A percentile compares a stretch with the other conserved stretches of the same genome.
These are phyloP conservation scores for Dactylella cylindrospora DNA, from an alignment of 2,329 filamentous ascomycete genomes.

Conservation along the genomic window DNA sequence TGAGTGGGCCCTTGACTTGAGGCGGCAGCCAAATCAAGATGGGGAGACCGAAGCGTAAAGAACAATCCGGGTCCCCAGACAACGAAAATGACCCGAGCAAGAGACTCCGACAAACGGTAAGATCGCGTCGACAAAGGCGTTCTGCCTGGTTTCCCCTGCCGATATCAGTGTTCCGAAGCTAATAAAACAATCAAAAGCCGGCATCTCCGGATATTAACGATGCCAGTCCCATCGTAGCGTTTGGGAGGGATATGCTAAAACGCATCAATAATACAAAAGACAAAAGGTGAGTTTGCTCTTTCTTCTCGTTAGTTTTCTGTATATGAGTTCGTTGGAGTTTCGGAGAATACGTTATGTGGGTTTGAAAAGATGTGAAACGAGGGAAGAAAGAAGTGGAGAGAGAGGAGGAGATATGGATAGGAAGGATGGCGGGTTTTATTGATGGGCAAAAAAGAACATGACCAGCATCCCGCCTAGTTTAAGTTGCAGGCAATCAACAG, in stretches of 20 bases:
- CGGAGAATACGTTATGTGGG: neutral
- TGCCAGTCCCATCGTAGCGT: constrained; percentile 22
- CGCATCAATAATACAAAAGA: constrained; percentile 32
- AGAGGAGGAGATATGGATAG: constrained; percentile 2
- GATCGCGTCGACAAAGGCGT: no score
- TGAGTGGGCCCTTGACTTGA: constrained; percentile 3
- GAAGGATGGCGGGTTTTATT: constrained; percentile 7
- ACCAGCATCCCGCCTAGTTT: no score
- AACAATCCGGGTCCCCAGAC: constrained; percentile 35
- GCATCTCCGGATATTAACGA: constrained; percentile 29
- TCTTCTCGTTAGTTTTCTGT: neutral
- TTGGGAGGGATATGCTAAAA: constrained; percentile 11
- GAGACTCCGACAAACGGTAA: constrained; percentile 33
- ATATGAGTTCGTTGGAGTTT: neutral
- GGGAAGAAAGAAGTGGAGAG: neutral
- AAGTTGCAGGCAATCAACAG: no score
- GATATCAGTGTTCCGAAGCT: no score
- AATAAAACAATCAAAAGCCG: constrained; percentile 25
- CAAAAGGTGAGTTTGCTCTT: constrained; percentile 21
- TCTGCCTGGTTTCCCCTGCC: constrained; percentile 11
- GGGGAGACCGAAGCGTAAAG: constrained; percentile 40
- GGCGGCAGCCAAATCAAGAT: constrained; percentile 38
- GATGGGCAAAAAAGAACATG: constrained; percentile 16
- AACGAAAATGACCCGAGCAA: constrained; percentile 33
- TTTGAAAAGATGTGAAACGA: neutral